These are phyloP conservation scores for Phanerochaete carnosa DNA, from an alignment of 768 basidiomycete genomes.

Conservation along the genomic window DNA sequence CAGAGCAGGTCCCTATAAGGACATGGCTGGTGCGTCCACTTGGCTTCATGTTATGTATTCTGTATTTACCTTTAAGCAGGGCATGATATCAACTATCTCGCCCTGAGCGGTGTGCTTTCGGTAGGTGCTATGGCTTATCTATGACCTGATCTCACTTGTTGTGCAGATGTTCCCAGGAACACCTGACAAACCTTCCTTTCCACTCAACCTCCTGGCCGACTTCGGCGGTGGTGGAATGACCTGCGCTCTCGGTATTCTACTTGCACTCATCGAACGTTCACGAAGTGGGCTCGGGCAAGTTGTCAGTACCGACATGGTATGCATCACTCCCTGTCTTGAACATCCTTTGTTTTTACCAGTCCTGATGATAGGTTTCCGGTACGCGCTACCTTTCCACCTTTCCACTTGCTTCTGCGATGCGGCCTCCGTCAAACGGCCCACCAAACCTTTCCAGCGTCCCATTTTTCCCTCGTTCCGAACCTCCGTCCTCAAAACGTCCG, in stretches of 20 bases:
- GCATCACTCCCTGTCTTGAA: neutral
- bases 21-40: conserved; percentile 65
- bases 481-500: conserved; percentile 13
- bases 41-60: neutral
- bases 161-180: conserved; percentile 65
- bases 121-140: conserved; percentile 33
- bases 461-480: conserved; percentile 10
- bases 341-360: neutral
- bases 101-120: conserved; percentile 70
- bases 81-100: conserved; percentile 84
- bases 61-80: too few relatives aligned
- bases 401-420: conserved; percentile 49
- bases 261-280: conserved; percentile 68
- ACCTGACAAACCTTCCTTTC: conserved; percentile 61
- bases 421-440: conserved; percentile 26
- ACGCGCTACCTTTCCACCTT: conserved; percentile 75
- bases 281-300: conserved; percentile 70
- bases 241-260: conserved; percentile 68
- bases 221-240: conserved; percentile 80
- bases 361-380: conserved; percentile 62
- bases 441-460: conserved; percentile 14
- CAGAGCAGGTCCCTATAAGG: conserved; percentile 55
- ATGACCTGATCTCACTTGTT: neutral
- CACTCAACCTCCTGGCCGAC: conserved; percentile 75
- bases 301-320: conserved; percentile 74